Conservation (phyloP, 2,329 filamentous ascomycete genomes). For the Calonectria fujianensis region DNA sequence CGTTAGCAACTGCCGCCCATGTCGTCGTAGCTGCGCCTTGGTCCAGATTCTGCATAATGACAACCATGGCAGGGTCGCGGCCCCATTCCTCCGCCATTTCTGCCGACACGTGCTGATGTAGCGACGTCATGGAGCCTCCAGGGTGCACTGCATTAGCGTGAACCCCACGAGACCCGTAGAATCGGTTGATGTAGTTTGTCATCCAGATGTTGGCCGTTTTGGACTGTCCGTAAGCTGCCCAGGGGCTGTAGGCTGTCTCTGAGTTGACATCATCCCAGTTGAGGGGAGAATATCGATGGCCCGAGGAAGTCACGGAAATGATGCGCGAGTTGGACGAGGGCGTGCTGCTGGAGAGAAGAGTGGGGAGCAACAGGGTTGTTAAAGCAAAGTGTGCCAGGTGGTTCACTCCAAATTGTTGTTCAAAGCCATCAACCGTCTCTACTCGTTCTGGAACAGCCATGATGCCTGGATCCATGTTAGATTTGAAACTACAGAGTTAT, state of each 20-base stretch:
- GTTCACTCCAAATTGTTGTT: slow-evolving; percentile 71
- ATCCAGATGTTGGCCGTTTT: slow-evolving; percentile 70
- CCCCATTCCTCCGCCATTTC: slow-evolving; percentile 28
- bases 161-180: slow-evolving; percentile 63
- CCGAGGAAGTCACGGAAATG: slow-evolving; percentile 65
- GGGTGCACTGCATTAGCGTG: slow-evolving; percentile 66
- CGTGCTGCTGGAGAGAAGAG: slow-evolving; percentile 63
- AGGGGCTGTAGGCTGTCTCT: slow-evolving; percentile 58
- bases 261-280: slow-evolving; percentile 64
- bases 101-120: slow-evolving; percentile 17
- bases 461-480: slow-evolving; percentile 51
- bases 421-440: slow-evolving; percentile 66
- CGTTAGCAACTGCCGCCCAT: slow-evolving; percentile 64
- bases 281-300: slow-evolving; percentile 60
- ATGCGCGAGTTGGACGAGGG: slow-evolving; percentile 66
- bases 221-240: slow-evolving; percentile 63
- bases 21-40: slow-evolving; percentile 71
- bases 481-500: not conserved
- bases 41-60: slow-evolving; percentile 34
- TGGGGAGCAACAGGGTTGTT: slow-evolving; percentile 67
- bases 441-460: slow-evolving; percentile 60
- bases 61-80: slow-evolving; percentile 25
- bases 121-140: slow-evolving; percentile 60
- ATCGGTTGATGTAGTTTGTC: slow-evolving; percentile 68
- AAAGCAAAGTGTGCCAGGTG: slow-evolving; percentile 67